Evolutionary conservation across 108 stramenopile genomes (phyloP).

Genomic region (Skeletonema potamos): DNA sequence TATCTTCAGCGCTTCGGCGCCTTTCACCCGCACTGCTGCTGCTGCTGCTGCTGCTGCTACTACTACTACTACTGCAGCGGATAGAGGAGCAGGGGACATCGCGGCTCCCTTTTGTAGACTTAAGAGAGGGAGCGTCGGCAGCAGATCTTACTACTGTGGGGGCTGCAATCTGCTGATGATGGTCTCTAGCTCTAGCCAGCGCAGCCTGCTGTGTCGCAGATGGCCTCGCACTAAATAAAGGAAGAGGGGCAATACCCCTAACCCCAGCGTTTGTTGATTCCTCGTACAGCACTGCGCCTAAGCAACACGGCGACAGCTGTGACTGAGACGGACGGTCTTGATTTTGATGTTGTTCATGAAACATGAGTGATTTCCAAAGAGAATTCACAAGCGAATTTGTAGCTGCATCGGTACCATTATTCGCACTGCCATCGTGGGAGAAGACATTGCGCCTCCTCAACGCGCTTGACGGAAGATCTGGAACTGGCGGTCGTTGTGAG

Average conservation of each 20-base stretch:
- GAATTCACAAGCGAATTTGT: background rate
- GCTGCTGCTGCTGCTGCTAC: no score
- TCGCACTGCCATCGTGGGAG: background rate
- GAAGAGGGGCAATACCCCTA: background rate
- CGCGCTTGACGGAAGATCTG: background rate
- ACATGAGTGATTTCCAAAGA: background rate
- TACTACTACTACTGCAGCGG: no score
- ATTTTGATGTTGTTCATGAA: background rate
- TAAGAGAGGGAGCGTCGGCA: background rate
- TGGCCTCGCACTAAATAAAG: background rate
- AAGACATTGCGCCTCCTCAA: background rate
- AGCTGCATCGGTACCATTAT: background rate
- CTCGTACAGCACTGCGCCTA: background rate
- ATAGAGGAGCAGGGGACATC: no score
- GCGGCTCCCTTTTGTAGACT: no score
- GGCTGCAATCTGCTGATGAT: background rate
- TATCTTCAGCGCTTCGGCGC: no score
- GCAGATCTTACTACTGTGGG: background rate
- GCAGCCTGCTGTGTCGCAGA: background rate
- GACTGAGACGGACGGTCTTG: background rate
- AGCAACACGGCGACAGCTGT: background rate
- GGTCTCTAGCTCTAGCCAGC: background rate
- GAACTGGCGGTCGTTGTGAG: background rate
- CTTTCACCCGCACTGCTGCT: no score
- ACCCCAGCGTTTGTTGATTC: background rate